phyloP scores from a whole-genome alignment of 2,329 filamentous ascomycete species.

The Hypoxylon sp. region DNA sequence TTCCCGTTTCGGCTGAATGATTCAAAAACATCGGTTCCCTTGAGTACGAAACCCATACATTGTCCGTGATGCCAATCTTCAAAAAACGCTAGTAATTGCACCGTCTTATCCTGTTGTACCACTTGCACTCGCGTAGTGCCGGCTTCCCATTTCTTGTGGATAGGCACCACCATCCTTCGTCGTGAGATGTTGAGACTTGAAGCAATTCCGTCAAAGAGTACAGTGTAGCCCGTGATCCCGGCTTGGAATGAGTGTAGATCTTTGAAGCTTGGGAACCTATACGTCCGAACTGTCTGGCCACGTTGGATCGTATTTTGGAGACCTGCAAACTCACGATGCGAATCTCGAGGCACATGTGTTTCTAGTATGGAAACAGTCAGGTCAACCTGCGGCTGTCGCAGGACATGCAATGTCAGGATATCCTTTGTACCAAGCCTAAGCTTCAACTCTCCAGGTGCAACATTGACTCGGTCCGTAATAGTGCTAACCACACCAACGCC shows the following conservation, averaged over 20 bases:
- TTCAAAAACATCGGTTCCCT: conserved; percentile 87
- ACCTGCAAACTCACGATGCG: conserved; percentile 73
- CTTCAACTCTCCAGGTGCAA: conserved; percentile 81
- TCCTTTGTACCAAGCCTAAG: conserved; percentile 75
- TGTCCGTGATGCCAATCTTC: conserved; percentile 88
- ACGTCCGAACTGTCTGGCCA: conserved; percentile 77
- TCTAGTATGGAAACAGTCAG: conserved; percentile 82
- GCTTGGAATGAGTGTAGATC: conserved; percentile 85
- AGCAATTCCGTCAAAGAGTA: conserved; percentile 81
- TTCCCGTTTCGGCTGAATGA: conserved; percentile 74
- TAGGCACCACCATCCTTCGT: conserved; percentile 89
- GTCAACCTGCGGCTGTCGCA: conserved; percentile 82
- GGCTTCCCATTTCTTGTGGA: conserved; percentile 95
- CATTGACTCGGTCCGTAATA: conserved; percentile 86
- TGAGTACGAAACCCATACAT: conserved; percentile 90
- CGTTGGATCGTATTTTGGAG: conserved; percentile 70
- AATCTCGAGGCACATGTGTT: conserved; percentile 72
- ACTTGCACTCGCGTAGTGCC: conserved; percentile 84
- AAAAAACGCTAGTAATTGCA: conserved; percentile 89
- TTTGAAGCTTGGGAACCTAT: conserved; percentile 74
- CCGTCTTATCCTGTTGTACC: conserved; percentile 79
- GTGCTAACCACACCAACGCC: conserved; percentile 67
- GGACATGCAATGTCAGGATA: conserved; percentile 73
- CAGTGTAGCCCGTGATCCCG: conserved; percentile 83
- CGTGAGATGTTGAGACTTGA: conserved; percentile 84